These are phyloP conservation scores for Triangularia setosa DNA, from an alignment of 2,329 filamentous ascomycete genomes.

Conservation along the genomic window DNA sequence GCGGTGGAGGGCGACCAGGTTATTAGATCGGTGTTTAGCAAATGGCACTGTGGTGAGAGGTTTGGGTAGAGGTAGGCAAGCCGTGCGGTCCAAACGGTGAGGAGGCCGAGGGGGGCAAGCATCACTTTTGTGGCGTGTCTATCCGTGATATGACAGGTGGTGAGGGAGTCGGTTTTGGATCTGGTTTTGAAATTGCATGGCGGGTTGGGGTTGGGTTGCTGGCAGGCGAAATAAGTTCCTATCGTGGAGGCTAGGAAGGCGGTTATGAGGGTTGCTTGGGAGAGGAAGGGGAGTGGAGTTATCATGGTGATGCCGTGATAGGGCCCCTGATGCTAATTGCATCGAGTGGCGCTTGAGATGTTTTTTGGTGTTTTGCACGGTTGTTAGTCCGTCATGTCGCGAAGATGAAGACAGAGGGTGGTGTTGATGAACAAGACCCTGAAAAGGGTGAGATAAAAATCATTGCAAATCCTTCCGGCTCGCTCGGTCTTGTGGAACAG, in stretches of 20 bases:
- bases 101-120: constrained; percentile 26
- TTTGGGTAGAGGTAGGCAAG: constrained; percentile 24
- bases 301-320: background rate
- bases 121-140: constrained; percentile 25
- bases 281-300: background rate
- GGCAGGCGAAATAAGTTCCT: constrained; percentile 31
- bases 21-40: constrained; percentile 30
- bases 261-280: constrained; percentile 9
- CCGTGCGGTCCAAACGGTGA: constrained; percentile 24
- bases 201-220: constrained; percentile 31
- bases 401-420: background rate
- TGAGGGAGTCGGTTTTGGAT: constrained; percentile 23
- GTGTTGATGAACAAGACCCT: background rate
- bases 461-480: background rate
- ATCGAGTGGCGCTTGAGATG: background rate
- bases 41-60: constrained; percentile 31
- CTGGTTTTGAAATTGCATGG: background rate
- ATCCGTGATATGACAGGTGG: constrained; percentile 27
- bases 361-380: background rate
- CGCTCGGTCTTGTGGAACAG: background rate
- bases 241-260: constrained; percentile 29
- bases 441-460: background rate
- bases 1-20: constrained; percentile 37
- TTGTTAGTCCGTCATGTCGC: background rate
- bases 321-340: background rate